Base-by-base conservation (phyloP, 352 stramenopile species). In the Pythium plurisporium region DNA sequence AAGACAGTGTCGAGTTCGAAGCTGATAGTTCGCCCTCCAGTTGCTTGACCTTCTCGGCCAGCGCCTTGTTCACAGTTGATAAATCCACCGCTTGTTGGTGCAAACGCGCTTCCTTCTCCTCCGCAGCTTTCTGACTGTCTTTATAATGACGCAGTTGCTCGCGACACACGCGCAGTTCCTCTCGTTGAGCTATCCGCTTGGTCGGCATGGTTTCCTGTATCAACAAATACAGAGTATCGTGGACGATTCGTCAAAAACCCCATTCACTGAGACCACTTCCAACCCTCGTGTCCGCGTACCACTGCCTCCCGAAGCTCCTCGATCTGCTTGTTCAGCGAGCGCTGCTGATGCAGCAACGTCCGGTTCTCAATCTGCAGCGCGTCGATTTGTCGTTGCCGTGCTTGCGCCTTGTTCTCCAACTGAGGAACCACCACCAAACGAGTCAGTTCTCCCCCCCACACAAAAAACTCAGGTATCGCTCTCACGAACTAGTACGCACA, bases 21-120 rank as follows among this genome's bases (percentile, higher is more conserved):
- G 45, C 9, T 44, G 36, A 34, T 15, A 31, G 23, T 23, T 55
- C 43, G 3, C 55, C 60, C 31, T 89, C 76, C 14, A 85, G 65
- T 2, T 70, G 37, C 22, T 69, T 59, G 49, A 89, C 29, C 42
- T 73, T 72, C 10, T 87, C 78, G 5, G 45, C 51, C 7, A 91
- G 55, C 15, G 50, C 50, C 59, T 90, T 89, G 65, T 91, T 90
- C 54, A 69, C 75, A 5, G 62, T 51, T 1, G 60, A 38, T 7
- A 90, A 46, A 22, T 88, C 79, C 9, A 87, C 76, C 0, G 61
- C 69, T 42, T 89, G 72, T 53, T 88, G 69, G 38, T 89, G 83
- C 10, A 77, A 27, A 29, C 69, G 75, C 42, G 62, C 52, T 2
- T 57, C 25, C 22, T 75, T 78, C 11, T 89, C 77, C 17, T 93